These are phyloP conservation scores for Aspergillus mulundensis DNA, from an alignment of 495 filamentous ascomycete species.

Conservation along the genomic window DNA sequence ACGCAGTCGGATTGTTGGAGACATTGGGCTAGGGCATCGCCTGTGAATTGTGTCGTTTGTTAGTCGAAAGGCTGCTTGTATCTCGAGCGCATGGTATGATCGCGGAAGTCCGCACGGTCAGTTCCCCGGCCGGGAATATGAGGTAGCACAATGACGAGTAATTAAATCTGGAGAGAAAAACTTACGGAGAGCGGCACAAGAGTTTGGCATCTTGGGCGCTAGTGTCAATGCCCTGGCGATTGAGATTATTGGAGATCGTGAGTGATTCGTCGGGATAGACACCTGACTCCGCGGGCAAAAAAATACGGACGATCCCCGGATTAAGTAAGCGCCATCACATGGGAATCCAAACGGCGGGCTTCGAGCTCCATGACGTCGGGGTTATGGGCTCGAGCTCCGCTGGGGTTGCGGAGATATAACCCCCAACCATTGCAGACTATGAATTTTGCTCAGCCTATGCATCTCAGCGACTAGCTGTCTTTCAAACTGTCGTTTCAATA, in stretches of 20 bases:
- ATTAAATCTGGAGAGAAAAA: constrained; percentile 1
- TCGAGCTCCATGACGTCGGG: constrained; percentile 19
- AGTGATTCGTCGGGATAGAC: neutral
- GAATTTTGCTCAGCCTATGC: too few species aligned
- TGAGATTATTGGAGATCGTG: neutral
- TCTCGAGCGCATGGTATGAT: neutral
- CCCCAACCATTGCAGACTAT: constrained; percentile 6
- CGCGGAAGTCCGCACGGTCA: constrained; percentile 1
- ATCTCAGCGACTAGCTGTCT: neutral
- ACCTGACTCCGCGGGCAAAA: constrained; percentile 14
- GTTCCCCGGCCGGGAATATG: too few species aligned
- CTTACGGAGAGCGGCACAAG: constrained; percentile 94
- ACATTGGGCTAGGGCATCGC: constrained; percentile 86
- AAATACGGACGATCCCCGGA: constrained; percentile 25
- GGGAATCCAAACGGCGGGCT: constrained; percentile 13
- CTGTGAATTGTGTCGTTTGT: constrained; percentile 37
- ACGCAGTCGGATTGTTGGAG: constrained; percentile 95
- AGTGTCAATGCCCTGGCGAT: constrained; percentile 4
- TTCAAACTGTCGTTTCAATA: constrained; percentile 23
- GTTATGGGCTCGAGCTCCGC: neutral
- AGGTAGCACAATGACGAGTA: neutral
- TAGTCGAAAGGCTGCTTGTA: constrained; percentile 14
- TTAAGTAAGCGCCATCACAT: constrained; percentile 38
- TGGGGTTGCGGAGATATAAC: neutral
- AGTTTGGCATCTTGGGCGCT: constrained; percentile 73